These are phyloP conservation scores for Tetrastigma voinierianum DNA, from an alignment of 164 flowering plant species.

Conservation along the genomic window DNA sequence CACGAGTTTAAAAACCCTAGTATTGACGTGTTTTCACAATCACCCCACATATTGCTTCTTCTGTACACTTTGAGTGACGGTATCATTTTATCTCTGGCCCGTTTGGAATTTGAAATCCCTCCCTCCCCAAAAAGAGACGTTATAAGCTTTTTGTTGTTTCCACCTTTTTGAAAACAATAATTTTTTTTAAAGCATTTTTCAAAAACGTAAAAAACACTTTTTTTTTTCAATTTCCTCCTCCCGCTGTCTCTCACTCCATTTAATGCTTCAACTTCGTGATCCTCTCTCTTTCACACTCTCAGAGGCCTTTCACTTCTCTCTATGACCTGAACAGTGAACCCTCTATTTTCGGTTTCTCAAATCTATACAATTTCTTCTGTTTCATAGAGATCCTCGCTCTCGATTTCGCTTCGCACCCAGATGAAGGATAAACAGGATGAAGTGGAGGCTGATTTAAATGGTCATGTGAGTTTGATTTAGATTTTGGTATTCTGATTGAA, in stretches of 20 bases:
- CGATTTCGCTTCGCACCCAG: not conserved
- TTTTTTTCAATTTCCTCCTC: not conserved
- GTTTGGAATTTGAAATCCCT: conserved; percentile 46
- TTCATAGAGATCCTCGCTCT: conserved; percentile 6
- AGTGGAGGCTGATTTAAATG: not conserved
- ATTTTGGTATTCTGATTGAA: not conserved
- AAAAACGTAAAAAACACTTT: not conserved
- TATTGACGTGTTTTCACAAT: too few relatives aligned
- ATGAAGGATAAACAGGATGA: not conserved
- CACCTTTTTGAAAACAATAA: conserved; percentile 5
- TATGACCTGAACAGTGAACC: not conserved
- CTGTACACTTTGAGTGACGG: too few relatives aligned
- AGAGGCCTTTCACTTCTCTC: conserved; percentile 4
- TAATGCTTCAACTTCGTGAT: conserved; percentile 39
- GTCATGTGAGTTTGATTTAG: conserved; percentile 9
- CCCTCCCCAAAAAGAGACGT: conserved; percentile 61
- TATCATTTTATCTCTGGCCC: not conserved
- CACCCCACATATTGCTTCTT: too few relatives aligned
- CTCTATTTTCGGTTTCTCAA: not conserved
- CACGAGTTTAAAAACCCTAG: too few relatives aligned
- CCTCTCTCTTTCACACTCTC: conserved; percentile 8
- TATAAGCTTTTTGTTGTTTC: conserved; percentile 26
- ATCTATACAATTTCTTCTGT: conserved; percentile 4
- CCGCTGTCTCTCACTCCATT: conserved; percentile 24
- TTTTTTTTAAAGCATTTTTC: conserved; percentile 4